Percentiles rank a stretch among this genome's conserved stretches.
These are phyloP conservation scores for Nectriaceae sp. DNA, from an alignment of 2,329 filamentous ascomycete species.

Conservation along the genomic window DNA sequence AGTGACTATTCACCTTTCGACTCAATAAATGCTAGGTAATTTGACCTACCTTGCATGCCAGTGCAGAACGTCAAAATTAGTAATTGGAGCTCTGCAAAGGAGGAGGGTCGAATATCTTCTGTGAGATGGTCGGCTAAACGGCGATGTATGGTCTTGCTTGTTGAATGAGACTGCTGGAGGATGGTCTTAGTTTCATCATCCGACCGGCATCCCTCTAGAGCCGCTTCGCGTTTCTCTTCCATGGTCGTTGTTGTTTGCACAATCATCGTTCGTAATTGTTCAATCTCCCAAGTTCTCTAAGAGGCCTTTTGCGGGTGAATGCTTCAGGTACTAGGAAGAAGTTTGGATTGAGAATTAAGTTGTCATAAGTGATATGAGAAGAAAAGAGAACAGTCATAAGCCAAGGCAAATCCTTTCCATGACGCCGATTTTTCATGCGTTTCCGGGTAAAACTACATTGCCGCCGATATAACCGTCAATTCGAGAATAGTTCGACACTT, in stretches of 20 bases:
- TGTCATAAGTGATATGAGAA: not conserved
- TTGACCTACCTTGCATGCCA: slow-evolving; percentile 47
- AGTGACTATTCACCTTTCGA: not conserved
- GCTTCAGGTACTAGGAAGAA: not conserved
- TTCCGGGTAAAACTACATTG: not conserved
- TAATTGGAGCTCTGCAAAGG: slow-evolving; percentile 48
- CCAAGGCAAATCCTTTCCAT: not conserved
- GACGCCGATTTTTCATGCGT: not conserved
- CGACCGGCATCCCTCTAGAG: not conserved
- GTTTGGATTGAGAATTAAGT: not conserved
- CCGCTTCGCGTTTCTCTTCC: not conserved
- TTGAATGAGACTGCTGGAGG: not conserved
- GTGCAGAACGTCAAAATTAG: slow-evolving; percentile 51
- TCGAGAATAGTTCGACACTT: not conserved
- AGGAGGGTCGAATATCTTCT: slow-evolving; percentile 38
- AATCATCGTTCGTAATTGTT: not conserved
- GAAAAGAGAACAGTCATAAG: not conserved
- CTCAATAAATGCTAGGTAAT: not conserved
- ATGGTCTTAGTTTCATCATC: not conserved
- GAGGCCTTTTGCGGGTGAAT: too few species aligned
- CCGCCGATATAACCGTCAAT: not conserved
- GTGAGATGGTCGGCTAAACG: slow-evolving; percentile 18
- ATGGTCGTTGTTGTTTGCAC: not conserved
- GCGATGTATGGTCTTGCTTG: not conserved
- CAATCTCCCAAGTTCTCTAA: too few species aligned